Evolutionary conservation across 108 stramenopile genomes (phyloP), one percentile per base, ranked within the genome.

Genomic region (Cyclostephanos tholiformis): DNA sequence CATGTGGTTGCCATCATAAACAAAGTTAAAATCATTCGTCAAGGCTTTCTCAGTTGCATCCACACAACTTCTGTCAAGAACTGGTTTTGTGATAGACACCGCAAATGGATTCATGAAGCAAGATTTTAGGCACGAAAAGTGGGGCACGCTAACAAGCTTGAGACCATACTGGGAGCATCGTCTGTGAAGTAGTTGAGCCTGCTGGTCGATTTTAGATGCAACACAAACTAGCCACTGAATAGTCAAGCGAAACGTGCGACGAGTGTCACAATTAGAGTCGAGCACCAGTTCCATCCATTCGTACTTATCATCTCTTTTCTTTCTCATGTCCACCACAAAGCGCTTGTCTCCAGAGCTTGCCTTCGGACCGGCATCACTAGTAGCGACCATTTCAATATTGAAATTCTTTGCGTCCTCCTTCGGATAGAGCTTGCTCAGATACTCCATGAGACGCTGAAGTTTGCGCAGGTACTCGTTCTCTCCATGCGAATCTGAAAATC

Each of bases 171-270:
- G 90, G 23, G 82, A 66, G 52, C 92, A 93, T 32, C 91, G 82
- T 16, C 92, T 78, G 39, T 91, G 89, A 29, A 95, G 74, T 16
- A 88, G 79, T 46, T 92, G 88, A n/a, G 92, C 79, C 71, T 96
- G 92, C 22, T 88, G 74, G 50, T 96, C 93, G 59, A 96, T 86
- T 65, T 93, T 92, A 14, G 79, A 79, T 9, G 90, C 78, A 36
- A 86, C 88, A 29, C 90, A 91, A n/a, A 94, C 95, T 30, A 96
- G 86, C 95, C 95, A 96, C 49, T 93, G 90, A 50, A 94, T 88
- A 41, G 88, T 89, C 10, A 96, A 89, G 48, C 92, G 77, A 69
- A 88, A 96, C 16, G 91, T 87, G 17, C 90, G 76, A 11, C 75
- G 39, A 26, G 95, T 90, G 69, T 89, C 84, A 65, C 92, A 94